Conservation (phyloP, 2,329 filamentous ascomycete genomes). For the Chaetomium sp. region DNA sequence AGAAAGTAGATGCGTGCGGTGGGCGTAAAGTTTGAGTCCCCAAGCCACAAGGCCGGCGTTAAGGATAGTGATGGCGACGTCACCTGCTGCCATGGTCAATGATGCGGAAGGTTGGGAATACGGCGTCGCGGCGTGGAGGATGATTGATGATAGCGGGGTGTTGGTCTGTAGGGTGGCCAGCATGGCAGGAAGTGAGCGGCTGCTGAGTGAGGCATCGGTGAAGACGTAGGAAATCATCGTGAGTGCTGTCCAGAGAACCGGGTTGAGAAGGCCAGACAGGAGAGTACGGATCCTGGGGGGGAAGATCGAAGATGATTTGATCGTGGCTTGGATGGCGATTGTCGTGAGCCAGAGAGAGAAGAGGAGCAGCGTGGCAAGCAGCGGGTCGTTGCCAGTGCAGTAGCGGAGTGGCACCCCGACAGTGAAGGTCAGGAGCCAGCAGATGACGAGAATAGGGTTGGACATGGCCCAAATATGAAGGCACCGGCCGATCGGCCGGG, state of each 20-base stretch:
- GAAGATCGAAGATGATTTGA: conserved; percentile 26
- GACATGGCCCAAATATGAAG: conserved; percentile 6
- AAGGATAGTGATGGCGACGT: conserved; percentile 42
- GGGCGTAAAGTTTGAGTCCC: conserved; percentile 49
- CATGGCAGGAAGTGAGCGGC: conserved; percentile 17
- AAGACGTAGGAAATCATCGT: conserved; percentile 39
- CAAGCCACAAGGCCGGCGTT: conserved; percentile 46
- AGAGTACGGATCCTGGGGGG: conserved; percentile 22
- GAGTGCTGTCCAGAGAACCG: conserved; percentile 43
- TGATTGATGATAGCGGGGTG: conserved; percentile 27
- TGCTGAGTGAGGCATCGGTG: conserved; percentile 29
- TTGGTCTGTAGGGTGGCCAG: conserved; percentile 26
- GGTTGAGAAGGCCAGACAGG: conserved; percentile 39
- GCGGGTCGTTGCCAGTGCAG: conserved; percentile 28
- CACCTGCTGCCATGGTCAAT: conserved; percentile 37
- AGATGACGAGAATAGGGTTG: conserved; percentile 28
- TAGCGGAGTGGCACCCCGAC: conserved; percentile 39
- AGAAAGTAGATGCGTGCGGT: conserved; percentile 40
- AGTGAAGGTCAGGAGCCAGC: conserved; percentile 28
- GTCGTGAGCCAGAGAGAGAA: conserved; percentile 44
- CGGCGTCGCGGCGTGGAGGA: conserved; percentile 12
- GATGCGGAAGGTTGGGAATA: not conserved
- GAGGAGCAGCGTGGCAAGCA: conserved; percentile 41
- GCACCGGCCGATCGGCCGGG: not conserved
- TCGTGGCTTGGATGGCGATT: conserved; percentile 32